Evolutionary conservation across 352 stramenopile genomes (phyloP).

Genomic region (Pythium volutum): DNA sequence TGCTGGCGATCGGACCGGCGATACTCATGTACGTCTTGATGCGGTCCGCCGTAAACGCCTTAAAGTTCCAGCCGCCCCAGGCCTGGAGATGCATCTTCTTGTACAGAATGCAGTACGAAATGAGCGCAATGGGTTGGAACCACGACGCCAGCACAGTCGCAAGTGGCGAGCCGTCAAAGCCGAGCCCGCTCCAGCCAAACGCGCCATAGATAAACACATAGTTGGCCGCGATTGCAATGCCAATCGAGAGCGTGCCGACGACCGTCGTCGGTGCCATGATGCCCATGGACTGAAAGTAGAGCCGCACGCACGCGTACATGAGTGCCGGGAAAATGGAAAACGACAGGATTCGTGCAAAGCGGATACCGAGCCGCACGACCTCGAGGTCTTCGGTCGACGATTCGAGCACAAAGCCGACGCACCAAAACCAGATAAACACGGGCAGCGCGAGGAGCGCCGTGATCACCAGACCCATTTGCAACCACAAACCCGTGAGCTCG

Average conservation of each 20-base stretch:
- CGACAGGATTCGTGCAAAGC: slow-evolving; percentile 74
- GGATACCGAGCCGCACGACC: slow-evolving; percentile 62
- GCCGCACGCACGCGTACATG: slow-evolving; percentile 68
- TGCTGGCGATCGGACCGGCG: slow-evolving; percentile 54
- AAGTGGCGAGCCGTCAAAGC: slow-evolving; percentile 75
- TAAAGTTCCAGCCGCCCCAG: slow-evolving; percentile 66
- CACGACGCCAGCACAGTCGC: slow-evolving; percentile 74
- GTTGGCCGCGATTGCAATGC: slow-evolving; percentile 58
- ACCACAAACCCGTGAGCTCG: slow-evolving; percentile 61
- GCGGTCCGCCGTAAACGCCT: slow-evolving; percentile 54
- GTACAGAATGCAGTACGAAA: slow-evolving; percentile 73
- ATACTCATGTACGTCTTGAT: slow-evolving; percentile 67
- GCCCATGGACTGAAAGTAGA: slow-evolving; percentile 85
- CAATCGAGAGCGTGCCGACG: slow-evolving; percentile 64
- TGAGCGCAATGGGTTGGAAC: slow-evolving; percentile 76
- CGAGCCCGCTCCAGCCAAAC: slow-evolving; percentile 55
- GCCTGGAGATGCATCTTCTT: slow-evolving; percentile 69
- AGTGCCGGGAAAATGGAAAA: slow-evolving; percentile 76
- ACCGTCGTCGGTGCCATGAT: slow-evolving; percentile 74
- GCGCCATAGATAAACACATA: slow-evolving; percentile 47
- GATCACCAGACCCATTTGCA: slow-evolving; percentile 65
- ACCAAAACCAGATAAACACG: slow-evolving; percentile 62
- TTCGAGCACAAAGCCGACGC: slow-evolving; percentile 51
- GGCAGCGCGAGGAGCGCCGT: slow-evolving; percentile 43
- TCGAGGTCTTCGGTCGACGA: slow-evolving; percentile 58